A percentile compares a stretch with the other conserved stretches of the same genome.
Evolutionary conservation across 1,139 yeast species (phyloP).

Genomic region (Yamadazyma kanchanaburiensis): DNA sequence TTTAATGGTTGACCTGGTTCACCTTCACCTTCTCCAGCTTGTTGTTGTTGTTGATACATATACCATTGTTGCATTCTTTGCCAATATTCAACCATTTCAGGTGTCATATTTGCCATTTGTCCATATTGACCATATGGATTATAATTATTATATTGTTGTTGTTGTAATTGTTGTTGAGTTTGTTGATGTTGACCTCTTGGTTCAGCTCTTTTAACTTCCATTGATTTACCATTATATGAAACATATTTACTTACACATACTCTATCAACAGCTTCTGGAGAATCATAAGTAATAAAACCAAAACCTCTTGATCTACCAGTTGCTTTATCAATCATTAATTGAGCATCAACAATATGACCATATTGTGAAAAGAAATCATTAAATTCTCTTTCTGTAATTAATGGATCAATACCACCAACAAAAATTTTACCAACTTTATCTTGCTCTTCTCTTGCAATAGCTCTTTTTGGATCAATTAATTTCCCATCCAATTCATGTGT

Average conservation of each 20-base stretch:
- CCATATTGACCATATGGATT: slow-evolving; percentile 19
- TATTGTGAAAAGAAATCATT: slow-evolving; percentile 83
- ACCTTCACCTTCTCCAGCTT: slow-evolving; percentile 32
- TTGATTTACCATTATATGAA: slow-evolving; percentile 81
- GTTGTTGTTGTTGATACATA: slow-evolving; percentile 59
- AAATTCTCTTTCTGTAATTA: slow-evolving; percentile 90
- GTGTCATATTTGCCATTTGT: slow-evolving; percentile 55
- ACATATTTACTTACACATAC: slow-evolving; percentile 83
- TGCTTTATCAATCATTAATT: slow-evolving; percentile 95
- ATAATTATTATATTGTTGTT: slow-evolving; percentile 27
- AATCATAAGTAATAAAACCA: slow-evolving; percentile 94
- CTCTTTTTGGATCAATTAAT: slow-evolving; percentile 95
- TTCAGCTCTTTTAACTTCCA: slow-evolving; percentile 98
- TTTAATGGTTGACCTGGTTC: slow-evolving; percentile 49
- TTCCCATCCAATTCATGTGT: slow-evolving; percentile 95
- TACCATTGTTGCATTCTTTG: slow-evolving; percentile 80
- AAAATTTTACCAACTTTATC: slow-evolving; percentile 96
- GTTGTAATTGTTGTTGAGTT: slow-evolving; percentile 38
- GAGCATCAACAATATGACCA: slow-evolving; percentile 95
- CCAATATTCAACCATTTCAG: slow-evolving; percentile 89
- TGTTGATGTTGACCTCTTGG: slow-evolving; percentile 66
- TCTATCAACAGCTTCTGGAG: slow-evolving; percentile 92
- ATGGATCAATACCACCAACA: slow-evolving; percentile 97
- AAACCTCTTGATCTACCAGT: slow-evolving; percentile 98
- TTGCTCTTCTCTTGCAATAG: slow-evolving; percentile 97